A percentile compares a stretch with the other conserved stretches of the same genome.
Conservation (phyloP, 2,329 filamentous ascomycete genomes). For the Paracoccidioides lutzii region DNA sequence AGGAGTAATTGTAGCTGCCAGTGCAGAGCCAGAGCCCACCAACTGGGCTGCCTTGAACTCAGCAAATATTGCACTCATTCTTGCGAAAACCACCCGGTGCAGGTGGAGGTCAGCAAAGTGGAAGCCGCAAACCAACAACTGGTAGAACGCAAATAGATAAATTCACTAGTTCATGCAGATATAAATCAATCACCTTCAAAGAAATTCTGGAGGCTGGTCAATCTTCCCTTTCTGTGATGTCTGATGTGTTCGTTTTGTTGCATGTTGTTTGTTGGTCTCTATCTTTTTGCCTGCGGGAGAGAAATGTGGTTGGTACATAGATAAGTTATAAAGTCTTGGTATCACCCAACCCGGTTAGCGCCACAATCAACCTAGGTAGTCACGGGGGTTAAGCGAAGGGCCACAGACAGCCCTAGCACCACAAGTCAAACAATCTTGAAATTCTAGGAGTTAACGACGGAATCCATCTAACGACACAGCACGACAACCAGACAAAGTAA, state of each 20-base stretch:
- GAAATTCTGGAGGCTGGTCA: not conserved
- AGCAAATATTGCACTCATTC: constrained; percentile 60
- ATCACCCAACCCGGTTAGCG: constrained; percentile 18
- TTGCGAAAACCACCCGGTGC: too few relatives aligned
- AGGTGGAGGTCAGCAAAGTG: not conserved
- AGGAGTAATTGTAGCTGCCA: constrained; percentile 65
- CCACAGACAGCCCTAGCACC: constrained; percentile 33
- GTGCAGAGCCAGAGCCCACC: constrained; percentile 52
- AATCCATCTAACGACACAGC: constrained; percentile 27
- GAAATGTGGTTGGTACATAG: not conserved
- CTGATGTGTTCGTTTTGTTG: not conserved
- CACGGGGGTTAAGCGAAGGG: constrained; percentile 29
- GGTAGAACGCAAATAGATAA: not conserved
- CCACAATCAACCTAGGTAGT: constrained; percentile 16
- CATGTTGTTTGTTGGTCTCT: not conserved
- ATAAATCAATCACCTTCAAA: not conserved
- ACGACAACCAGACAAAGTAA: constrained; percentile 44
- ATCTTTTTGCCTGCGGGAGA: not conserved
- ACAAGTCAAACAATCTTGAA: constrained; percentile 31
- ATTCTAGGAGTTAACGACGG: constrained; percentile 23
- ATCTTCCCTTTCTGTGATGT: not conserved
- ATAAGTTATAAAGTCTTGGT: not conserved
- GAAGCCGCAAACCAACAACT: not conserved
- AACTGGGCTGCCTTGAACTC: constrained; percentile 60
- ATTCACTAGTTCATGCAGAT: too few relatives aligned